phyloP scores from a whole-genome alignment of 169 alveolate species.

The Miamiensis avidus region DNA sequence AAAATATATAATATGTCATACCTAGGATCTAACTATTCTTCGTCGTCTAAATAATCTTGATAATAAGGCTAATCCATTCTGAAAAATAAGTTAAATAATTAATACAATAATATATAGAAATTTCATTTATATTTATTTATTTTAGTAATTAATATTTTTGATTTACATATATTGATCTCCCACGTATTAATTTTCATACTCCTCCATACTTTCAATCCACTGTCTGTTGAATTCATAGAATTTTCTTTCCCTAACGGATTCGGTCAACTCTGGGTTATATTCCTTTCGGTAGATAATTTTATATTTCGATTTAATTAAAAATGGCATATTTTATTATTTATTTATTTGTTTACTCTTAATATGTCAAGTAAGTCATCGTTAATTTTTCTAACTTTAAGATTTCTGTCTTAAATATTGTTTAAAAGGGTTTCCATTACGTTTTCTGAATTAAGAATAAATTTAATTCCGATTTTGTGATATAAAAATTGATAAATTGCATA shows the following conservation, averaged over 20 bases:
- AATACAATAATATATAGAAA: no score
- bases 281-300: conserved; percentile 26
- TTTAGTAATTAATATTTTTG: not conserved
- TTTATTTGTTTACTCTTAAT: conserved; percentile 34
- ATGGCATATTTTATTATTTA: conserved; percentile 45
- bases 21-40: conserved; percentile 25
- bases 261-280: conserved; percentile 77
- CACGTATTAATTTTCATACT: conserved; percentile 36
- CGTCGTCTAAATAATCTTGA: conserved; percentile 20
- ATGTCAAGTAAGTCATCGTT: conserved; percentile 67
- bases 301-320: conserved; percentile 7
- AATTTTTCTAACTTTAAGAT: conserved; percentile 67
- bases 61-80: conserved; percentile 23
- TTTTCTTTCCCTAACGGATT: conserved; percentile 75
- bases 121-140: no score
- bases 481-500: conserved; percentile 75
- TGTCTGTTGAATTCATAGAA: conserved; percentile 75
- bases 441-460: conserved; percentile 70
- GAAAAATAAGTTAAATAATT: no score
- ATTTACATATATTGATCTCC: conserved; percentile 20
- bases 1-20: no score
- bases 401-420: conserved; percentile 71
- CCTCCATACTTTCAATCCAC: conserved; percentile 66
- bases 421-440: conserved; percentile 69
- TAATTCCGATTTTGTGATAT: conserved; percentile 72